Evolutionary conservation across 495 filamentous ascomycete genomes (phyloP).

Genomic region (Cercophora samala): DNA sequence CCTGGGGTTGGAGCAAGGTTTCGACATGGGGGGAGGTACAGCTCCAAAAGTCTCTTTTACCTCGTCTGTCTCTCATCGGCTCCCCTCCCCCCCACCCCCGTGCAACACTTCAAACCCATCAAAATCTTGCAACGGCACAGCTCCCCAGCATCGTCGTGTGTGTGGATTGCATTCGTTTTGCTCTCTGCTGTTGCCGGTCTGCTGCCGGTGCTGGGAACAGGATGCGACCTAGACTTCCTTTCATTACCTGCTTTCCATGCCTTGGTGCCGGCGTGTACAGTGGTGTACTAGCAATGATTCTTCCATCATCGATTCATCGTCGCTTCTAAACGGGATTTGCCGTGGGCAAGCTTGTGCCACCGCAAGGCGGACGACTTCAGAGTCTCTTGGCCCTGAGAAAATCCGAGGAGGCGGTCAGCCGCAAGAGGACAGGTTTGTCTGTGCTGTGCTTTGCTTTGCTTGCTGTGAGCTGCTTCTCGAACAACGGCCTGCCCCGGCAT

Average conservation of each 20-base stretch:
- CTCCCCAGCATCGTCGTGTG: neutral
- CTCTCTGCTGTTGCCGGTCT: neutral
- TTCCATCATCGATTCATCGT: neutral
- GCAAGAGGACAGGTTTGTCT: neutral
- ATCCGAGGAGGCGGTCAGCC: conserved; percentile 2
- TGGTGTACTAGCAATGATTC: too few relatives aligned
- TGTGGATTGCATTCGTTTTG: neutral
- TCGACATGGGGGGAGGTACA: conserved; percentile 2
- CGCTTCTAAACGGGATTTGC: neutral
- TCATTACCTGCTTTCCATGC: neutral
- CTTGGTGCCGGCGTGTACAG: too few relatives aligned
- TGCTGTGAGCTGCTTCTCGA: conserved; percentile 15
- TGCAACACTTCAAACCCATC: neutral
- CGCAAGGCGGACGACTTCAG: neutral
- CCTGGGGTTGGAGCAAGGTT: neutral
- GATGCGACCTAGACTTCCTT: neutral
- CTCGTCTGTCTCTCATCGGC: neutral
- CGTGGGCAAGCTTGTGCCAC: conserved; percentile 3
- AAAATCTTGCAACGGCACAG: conserved; percentile 6
- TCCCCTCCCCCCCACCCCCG: neutral
- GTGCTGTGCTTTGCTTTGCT: neutral
- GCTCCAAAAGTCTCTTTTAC: neutral
- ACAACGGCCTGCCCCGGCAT: conserved; percentile 30
- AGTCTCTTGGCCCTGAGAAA: neutral
- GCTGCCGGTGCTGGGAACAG: neutral